A percentile compares a stretch with the other conserved stretches of the same genome.
Conservation (phyloP, 768 basidiomycete species). For the Pulveroboletus sp. region DNA sequence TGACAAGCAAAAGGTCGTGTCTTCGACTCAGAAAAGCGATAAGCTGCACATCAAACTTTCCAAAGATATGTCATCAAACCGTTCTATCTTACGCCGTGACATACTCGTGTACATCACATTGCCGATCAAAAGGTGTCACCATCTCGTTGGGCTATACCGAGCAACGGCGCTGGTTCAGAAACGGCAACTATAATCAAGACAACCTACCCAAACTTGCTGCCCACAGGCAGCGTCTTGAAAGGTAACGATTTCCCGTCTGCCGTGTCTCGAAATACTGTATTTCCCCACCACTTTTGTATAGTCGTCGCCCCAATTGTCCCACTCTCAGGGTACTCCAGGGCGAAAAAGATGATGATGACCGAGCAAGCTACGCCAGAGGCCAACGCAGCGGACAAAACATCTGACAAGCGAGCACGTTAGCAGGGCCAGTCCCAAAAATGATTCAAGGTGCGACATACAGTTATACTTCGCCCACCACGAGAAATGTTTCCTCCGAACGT, state of each 20-base stretch:
- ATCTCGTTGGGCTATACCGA: too few relatives aligned
- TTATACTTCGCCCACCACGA: conserved; percentile 65
- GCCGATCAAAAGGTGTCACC: too few relatives aligned
- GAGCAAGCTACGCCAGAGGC: conserved; percentile 67
- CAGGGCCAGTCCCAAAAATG: not conserved
- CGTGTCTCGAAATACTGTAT: conserved; percentile 24
- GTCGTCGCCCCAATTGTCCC: conserved; percentile 58
- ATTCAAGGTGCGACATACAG: conserved; percentile 21
- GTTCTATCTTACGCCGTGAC: too few relatives aligned
- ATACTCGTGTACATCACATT: too few relatives aligned
- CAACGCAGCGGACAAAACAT: conserved; percentile 69
- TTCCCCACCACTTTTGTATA: conserved; percentile 68
- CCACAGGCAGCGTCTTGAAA: conserved; percentile 10
- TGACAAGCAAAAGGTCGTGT: too few relatives aligned
- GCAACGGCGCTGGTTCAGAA: too few relatives aligned
- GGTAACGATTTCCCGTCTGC: conserved; percentile 20
- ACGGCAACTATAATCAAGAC: too few relatives aligned
- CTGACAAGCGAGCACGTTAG: conserved; percentile 30
- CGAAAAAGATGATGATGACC: conserved; percentile 55
- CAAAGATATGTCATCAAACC: too few relatives aligned
- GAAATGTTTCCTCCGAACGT: conserved; percentile 57
- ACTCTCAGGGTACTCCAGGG: conserved; percentile 59
- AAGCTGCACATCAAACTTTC: too few relatives aligned
- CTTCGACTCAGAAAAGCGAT: too few relatives aligned
- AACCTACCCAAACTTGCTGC: conserved; percentile 30